These are phyloP conservation scores for Alternaria dauci DNA, from an alignment of 2,329 filamentous ascomycete genomes.

Conservation along the genomic window DNA sequence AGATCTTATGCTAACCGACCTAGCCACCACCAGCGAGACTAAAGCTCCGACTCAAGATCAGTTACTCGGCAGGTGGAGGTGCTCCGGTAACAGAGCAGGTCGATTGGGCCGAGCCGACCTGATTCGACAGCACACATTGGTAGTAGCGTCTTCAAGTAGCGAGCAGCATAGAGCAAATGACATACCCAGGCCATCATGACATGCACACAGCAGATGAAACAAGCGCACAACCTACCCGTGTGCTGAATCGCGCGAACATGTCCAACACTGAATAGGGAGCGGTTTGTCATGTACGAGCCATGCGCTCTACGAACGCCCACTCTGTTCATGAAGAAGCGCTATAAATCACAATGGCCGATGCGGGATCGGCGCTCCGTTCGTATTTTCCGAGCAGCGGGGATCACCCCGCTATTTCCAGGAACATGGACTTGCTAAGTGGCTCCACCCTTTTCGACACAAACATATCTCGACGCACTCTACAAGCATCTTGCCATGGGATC, in stretches of 20 bases:
- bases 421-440: slow-evolving; percentile 5
- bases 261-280: neutral
- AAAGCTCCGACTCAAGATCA: slow-evolving; percentile 84
- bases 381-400: neutral
- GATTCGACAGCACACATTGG: slow-evolving; percentile 13
- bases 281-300: neutral
- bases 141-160: slow-evolving; percentile 14
- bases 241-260: neutral
- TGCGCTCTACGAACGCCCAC: neutral
- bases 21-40: slow-evolving; percentile 75
- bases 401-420: slow-evolving; percentile 15
- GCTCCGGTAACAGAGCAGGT: slow-evolving; percentile 87
- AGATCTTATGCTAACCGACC: slow-evolving; percentile 29
- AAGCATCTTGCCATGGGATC: neutral
- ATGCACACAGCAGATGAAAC: neutral
- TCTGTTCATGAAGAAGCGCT: neutral
- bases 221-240: neutral
- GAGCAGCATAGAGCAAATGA: slow-evolving; percentile 21
- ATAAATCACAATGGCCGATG: slow-evolving; percentile 5
- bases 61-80: slow-evolving; percentile 74
- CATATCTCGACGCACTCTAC: neutral
- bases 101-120: slow-evolving; percentile 86
- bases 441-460: slow-evolving; percentile 1
- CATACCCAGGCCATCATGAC: slow-evolving; percentile 16
- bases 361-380: slow-evolving; percentile 21